A percentile compares a stretch with the other conserved stretches of the same genome.
Conservation (phyloP, 495 filamentous ascomycete species). For the Penicillium fimorum region DNA sequence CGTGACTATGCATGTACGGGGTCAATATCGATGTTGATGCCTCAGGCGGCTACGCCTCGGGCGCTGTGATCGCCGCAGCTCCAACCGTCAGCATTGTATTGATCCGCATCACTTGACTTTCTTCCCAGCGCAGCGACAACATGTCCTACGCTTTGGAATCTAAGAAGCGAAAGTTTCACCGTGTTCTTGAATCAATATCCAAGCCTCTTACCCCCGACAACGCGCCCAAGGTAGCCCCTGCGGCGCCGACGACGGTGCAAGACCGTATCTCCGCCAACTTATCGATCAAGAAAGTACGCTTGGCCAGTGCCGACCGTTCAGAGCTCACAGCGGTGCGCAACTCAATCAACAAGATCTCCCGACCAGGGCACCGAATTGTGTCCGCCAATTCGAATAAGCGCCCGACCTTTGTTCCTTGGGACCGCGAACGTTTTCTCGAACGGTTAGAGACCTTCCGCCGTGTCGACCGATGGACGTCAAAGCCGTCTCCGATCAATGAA, state of each 20-base stretch:
- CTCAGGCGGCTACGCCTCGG: slow-evolving; percentile 18
- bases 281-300: slow-evolving; percentile 41
- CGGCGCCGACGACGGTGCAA: slow-evolving; percentile 24
- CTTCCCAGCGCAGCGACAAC: slow-evolving; percentile 11
- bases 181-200: slow-evolving; percentile 55
- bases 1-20: neutral
- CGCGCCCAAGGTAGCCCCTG: slow-evolving; percentile 26
- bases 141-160: slow-evolving; percentile 55
- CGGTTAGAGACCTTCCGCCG: slow-evolving; percentile 84
- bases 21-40: slow-evolving; percentile 7
- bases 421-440: slow-evolving; percentile 77
- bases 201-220: slow-evolving; percentile 26
- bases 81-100: slow-evolving; percentile 9
- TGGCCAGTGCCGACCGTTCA: slow-evolving; percentile 27
- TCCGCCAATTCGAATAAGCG: slow-evolving; percentile 30
- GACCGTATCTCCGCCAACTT: slow-evolving; percentile 32
- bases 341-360: slow-evolving; percentile 28
- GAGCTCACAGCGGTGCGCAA: slow-evolving; percentile 28
- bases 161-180: slow-evolving; percentile 56
- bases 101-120: slow-evolving; percentile 8
- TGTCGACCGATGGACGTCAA: slow-evolving; percentile 76
- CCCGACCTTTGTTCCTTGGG: slow-evolving; percentile 76
- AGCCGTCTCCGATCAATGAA: slow-evolving; percentile 80
- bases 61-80: slow-evolving; percentile 9
- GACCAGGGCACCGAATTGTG: slow-evolving; percentile 23